Percentiles rank a stretch among this genome's conserved stretches.
phyloP scores from a whole-genome alignment of 2,329 filamentous ascomycete genomes.

The Drechslerella dactyloides region DNA sequence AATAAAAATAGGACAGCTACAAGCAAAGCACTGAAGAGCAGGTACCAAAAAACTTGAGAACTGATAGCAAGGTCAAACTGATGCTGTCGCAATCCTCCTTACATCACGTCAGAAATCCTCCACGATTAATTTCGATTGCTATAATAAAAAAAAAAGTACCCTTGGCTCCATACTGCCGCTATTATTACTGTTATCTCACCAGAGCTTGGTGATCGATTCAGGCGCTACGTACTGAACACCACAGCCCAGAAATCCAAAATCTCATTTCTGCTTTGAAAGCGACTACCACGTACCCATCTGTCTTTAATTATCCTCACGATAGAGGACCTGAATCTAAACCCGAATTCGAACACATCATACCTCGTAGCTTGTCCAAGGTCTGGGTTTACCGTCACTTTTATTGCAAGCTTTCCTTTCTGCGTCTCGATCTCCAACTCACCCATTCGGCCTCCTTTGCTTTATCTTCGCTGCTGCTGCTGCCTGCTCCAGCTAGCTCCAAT shows the following conservation, averaged over 20 bases:
- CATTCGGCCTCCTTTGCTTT: neutral
- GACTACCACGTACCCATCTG: neutral
- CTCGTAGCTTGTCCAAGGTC: neutral
- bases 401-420: neutral
- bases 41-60: neutral
- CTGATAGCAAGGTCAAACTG: neutral
- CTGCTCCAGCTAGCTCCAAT: constrained; percentile 1
- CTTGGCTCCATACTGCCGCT: constrained; percentile 3
- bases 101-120: constrained; percentile 6
- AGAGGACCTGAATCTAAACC: neutral
- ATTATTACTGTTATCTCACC: neutral
- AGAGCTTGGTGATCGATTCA: neutral
- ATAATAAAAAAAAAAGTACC: neutral
- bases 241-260: neutral
- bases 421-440: neutral
- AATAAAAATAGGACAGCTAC: neutral
- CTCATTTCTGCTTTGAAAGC: neutral
- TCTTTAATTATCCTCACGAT: neutral
- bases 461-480: neutral
- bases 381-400: neutral
- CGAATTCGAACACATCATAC: neutral
- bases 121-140: neutral
- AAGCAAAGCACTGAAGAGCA: too few species aligned
- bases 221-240: neutral
- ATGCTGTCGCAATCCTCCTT: constrained; percentile 5